Evolutionary conservation across 306 rosid species (phyloP).

Genomic region (Lupinus albus): DNA sequence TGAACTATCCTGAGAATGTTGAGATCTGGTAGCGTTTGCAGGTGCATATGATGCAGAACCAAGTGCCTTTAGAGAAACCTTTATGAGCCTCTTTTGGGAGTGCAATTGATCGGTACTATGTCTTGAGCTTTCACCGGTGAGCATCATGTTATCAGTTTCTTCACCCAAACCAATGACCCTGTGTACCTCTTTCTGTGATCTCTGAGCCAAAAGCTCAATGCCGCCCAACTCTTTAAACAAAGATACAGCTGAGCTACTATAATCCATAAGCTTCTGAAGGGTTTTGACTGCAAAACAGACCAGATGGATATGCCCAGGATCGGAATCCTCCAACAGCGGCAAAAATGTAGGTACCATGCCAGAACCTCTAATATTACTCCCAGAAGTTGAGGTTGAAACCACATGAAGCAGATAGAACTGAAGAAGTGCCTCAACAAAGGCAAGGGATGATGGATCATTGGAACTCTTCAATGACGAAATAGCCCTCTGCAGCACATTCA

Average conservation of each 20-base stretch:
- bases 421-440: slow-evolving; percentile 98
- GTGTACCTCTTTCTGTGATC: slow-evolving; percentile 82
- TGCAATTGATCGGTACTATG: slow-evolving; percentile 66
- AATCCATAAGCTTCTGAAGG: slow-evolving; percentile 98
- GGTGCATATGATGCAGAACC: slow-evolving; percentile 92
- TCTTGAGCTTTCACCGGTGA: slow-evolving; percentile 75
- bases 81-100: slow-evolving; percentile 87
- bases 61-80: slow-evolving; percentile 89
- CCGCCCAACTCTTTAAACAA: slow-evolving; percentile 96
- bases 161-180: slow-evolving; percentile 75
- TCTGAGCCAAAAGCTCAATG: slow-evolving; percentile 85
- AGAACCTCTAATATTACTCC: slow-evolving; percentile 89
- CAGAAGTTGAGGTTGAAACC: slow-evolving; percentile 87
- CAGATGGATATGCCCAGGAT: slow-evolving; percentile 84
- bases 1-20: slow-evolving; percentile 65
- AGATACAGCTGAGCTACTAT: slow-evolving; percentile 93
- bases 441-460: slow-evolving; percentile 84
- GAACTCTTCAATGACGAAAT: slow-evolving; percentile 79
- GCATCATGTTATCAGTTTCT: slow-evolving; percentile 52
- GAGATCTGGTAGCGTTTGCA: slow-evolving; percentile 67
- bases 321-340: slow-evolving; percentile 89
- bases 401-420: slow-evolving; percentile 96
- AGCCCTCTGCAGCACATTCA: slow-evolving; percentile 98
- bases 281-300: slow-evolving; percentile 97
- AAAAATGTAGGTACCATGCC: slow-evolving; percentile 98